Base-by-base conservation (phyloP, 179 eudicot species). In the Dionaea muscipula region DNA sequence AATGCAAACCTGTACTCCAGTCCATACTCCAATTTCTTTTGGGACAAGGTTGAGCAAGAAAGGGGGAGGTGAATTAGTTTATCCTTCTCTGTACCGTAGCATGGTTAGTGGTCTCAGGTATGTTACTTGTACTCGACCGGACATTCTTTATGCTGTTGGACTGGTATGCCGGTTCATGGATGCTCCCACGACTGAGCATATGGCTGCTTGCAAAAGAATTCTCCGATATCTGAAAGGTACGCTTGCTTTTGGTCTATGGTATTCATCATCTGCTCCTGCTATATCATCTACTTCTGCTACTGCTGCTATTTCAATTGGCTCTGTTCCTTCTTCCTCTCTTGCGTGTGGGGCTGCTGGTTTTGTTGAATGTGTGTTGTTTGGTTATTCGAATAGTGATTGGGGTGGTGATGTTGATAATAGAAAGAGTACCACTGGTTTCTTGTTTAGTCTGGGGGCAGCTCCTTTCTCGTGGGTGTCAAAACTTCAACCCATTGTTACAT, bases 41-140 rank as follows among this genome's bases (percentile, higher is more conserved):
- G 26, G 2, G 0, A 55, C 47, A 9, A 16, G 13, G 10, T 8
- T 28, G 3, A 8, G 8, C 3, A 28, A 28, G 35, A 8, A 28
- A 3, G 35, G 35, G 5, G 35, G 8, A 3, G 35, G 35, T 28
- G 35, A 28, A 8, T 8, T 8, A 3, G 35, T 28, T 3, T 3
- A 28, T 28, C 8, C 8, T 3, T 3, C 35, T 8, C 8, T 3
- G 35, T 56, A 39, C 19, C 21, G 26, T 13, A 10, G 31, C 2
- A 22, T 39, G 9, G 36, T 56, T 15, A 31, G 60, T 3, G 2
- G 49, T 28, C 9, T 56, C 18, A 56, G 47, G 20, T 56, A 56
- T 23, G n/a, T 56, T 16, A 4, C n/a, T 12, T n/a, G 13, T 28
- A 56, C 31, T n/a, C 19, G 49, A 24, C 31, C 31, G 3, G 49